A percentile compares a stretch with the other conserved stretches of the same genome.
Evolutionary conservation across 1,139 yeast genomes (phyloP).

Genomic region (Geotrichum citri-aurantii): DNA sequence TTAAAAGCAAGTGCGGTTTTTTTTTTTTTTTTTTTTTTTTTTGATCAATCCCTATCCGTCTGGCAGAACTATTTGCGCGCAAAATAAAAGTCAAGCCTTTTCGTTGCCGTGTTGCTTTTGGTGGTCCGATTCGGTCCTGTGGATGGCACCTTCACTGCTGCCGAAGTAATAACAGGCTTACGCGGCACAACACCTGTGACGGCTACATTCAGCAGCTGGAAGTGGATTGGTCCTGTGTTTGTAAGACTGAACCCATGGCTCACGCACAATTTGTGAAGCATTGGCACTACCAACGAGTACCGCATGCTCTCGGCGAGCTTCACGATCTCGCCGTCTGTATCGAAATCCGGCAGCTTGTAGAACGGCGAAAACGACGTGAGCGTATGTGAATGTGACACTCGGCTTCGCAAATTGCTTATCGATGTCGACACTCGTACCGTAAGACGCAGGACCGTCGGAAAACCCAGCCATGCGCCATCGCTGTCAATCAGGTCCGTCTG

Average conservation of each 20-base stretch:
- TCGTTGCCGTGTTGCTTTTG: background rate
- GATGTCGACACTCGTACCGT: slow-evolving; percentile 17
- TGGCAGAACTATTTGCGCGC: background rate
- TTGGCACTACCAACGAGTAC: slow-evolving; percentile 5
- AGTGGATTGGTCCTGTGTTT: slow-evolving; percentile 4
- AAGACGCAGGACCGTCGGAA: slow-evolving; percentile 25
- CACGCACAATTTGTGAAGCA: slow-evolving; percentile 2
- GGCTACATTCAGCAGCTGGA: slow-evolving; percentile 13
- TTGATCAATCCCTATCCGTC: background rate
- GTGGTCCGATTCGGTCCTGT: background rate
- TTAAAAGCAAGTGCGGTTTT: too few relatives aligned
- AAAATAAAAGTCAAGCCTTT: background rate
- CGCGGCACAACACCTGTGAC: slow-evolving; percentile 9
- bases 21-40: background rate
- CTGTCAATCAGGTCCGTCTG: slow-evolving; percentile 24
- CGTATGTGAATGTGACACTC: slow-evolving; percentile 11
- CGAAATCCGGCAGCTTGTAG: slow-evolving; percentile 3
- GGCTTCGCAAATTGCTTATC: background rate
- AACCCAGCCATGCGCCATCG: slow-evolving; percentile 21
- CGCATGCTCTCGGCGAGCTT: slow-evolving; percentile 6
- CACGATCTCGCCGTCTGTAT: background rate
- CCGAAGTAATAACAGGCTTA: slow-evolving; percentile 2
- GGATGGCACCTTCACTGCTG: background rate
- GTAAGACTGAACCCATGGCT: background rate
- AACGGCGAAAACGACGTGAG: slow-evolving; percentile 10